A percentile compares a stretch with the other conserved stretches of the same genome.
Evolutionary conservation across 108 stramenopile genomes (phyloP).

Genomic region (Skeletonema grethae): DNA sequence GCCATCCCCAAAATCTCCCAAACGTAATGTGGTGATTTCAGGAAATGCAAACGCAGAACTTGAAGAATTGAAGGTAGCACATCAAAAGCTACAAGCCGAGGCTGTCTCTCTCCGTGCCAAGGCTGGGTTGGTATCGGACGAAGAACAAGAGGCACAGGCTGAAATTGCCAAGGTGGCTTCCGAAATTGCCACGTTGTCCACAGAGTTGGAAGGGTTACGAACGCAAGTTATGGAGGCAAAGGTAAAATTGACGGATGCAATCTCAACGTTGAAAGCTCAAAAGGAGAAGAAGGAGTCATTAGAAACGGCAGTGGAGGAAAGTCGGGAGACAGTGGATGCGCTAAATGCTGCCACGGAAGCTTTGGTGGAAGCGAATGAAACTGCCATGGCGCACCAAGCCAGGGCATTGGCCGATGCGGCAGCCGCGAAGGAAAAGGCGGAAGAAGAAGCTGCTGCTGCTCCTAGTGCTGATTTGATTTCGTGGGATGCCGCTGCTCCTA

Average conservation of each 20-base stretch:
- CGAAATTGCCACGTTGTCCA: constrained; percentile 64
- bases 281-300: constrained; percentile 65
- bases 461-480: constrained; percentile 44
- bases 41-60: constrained; percentile 52
- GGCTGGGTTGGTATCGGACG: constrained; percentile 69
- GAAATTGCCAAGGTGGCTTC: constrained; percentile 60
- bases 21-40: constrained; percentile 2
- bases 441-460: constrained; percentile 15
- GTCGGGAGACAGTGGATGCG: constrained; percentile 26
- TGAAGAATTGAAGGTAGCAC: constrained; percentile 54
- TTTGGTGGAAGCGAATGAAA: constrained; percentile 67
- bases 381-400: constrained; percentile 47
- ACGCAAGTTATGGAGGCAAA: constrained; percentile 72
- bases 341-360: constrained; percentile 52
- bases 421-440: constrained; percentile 23
- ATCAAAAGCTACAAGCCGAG: constrained; percentile 86
- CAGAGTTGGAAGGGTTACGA: constrained; percentile 59
- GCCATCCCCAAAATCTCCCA: constrained; percentile 4
- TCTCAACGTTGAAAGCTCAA: constrained; percentile 71
- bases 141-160: constrained; percentile 73
- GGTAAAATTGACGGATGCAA: constrained; percentile 63
- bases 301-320: constrained; percentile 29
- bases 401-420: constrained; percentile 38
- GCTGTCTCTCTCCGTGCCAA: constrained; percentile 81
- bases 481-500: constrained; percentile 33